A percentile compares a stretch with the other conserved stretches of the same genome.
phyloP scores from a whole-genome alignment of 768 basidiomycete species.

The Podaxis sp. region DNA sequence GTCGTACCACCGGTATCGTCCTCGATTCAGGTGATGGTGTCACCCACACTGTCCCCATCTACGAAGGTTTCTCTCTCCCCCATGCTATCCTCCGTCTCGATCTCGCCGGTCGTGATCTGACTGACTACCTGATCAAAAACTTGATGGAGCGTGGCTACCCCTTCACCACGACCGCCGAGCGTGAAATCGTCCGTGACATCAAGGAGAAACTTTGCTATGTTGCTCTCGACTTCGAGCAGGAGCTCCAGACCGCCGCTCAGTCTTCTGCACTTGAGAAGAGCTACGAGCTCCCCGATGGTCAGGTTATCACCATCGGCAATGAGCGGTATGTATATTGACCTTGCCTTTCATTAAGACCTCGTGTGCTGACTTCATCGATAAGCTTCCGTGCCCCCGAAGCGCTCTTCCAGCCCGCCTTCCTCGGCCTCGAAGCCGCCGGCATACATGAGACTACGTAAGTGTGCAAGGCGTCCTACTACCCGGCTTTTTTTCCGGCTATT shows the following conservation, averaged over 20 bases:
- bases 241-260: constrained; percentile 87
- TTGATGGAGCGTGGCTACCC: constrained; percentile 89
- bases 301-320: constrained; percentile 93
- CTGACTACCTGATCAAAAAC: constrained; percentile 79
- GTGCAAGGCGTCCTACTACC: background rate
- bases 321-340: constrained; percentile 71
- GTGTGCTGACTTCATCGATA: constrained; percentile 42
- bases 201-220: constrained; percentile 98
- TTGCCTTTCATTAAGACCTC: constrained; percentile 47
- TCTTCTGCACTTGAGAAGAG: constrained; percentile 89
- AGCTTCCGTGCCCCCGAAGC: constrained; percentile 93
- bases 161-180: constrained; percentile 88
- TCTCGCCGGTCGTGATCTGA: constrained; percentile 90
- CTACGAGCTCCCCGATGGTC: constrained; percentile 90
- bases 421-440: constrained; percentile 87
- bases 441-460: constrained; percentile 86
- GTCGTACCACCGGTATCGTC: constrained; percentile 93
- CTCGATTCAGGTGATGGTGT: constrained; percentile 97
- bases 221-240: constrained; percentile 92
- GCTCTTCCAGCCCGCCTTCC: constrained; percentile 89
- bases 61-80: constrained; percentile 90
- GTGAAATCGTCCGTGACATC: constrained; percentile 95
- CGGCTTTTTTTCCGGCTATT: constrained; percentile 7
- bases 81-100: constrained; percentile 94
- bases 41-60: constrained; percentile 94